These are phyloP conservation scores for Coemansia sp. DNA, from an alignment of 192 early-diverging fungal genomes.

Conservation along the genomic window DNA sequence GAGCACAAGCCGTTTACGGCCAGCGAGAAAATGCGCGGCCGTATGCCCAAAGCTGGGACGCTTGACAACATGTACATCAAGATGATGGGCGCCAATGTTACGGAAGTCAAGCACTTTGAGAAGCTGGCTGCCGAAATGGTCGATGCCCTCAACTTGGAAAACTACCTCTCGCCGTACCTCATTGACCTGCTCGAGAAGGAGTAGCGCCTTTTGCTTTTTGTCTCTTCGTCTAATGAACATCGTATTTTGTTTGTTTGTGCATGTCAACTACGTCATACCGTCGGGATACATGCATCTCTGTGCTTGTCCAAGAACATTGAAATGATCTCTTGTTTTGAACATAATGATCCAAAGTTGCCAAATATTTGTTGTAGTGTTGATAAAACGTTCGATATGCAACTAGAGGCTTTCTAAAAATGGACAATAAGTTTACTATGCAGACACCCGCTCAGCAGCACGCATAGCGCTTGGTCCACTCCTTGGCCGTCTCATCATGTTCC, in stretches of 20 bases:
- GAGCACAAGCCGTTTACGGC: constrained; percentile 13
- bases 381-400: not conserved
- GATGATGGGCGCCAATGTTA: constrained; percentile 35
- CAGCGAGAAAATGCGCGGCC: constrained; percentile 41
- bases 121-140: constrained; percentile 22
- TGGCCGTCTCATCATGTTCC: constrained; percentile 84
- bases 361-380: not conserved
- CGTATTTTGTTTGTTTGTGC: too few relatives aligned
- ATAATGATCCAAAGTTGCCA: too few relatives aligned
- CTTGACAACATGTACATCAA: constrained; percentile 38
- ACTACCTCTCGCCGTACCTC: constrained; percentile 48
- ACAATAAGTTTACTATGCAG: not conserved
- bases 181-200: constrained; percentile 1
- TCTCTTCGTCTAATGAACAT: too few relatives aligned
- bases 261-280: too few relatives aligned
- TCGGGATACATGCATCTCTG: too few relatives aligned
- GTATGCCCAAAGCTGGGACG: constrained; percentile 25
- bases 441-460: constrained; percentile 40
- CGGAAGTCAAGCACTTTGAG: constrained; percentile 32
- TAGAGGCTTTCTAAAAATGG: not conserved
- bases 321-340: too few relatives aligned
- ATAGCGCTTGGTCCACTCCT: constrained; percentile 92
- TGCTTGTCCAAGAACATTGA: too few relatives aligned
- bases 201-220: not conserved
- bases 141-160: constrained; percentile 34